These are phyloP conservation scores for Trypanosoma congolense DNA, from an alignment of 208 protist genomes.

Conservation along the genomic window DNA sequence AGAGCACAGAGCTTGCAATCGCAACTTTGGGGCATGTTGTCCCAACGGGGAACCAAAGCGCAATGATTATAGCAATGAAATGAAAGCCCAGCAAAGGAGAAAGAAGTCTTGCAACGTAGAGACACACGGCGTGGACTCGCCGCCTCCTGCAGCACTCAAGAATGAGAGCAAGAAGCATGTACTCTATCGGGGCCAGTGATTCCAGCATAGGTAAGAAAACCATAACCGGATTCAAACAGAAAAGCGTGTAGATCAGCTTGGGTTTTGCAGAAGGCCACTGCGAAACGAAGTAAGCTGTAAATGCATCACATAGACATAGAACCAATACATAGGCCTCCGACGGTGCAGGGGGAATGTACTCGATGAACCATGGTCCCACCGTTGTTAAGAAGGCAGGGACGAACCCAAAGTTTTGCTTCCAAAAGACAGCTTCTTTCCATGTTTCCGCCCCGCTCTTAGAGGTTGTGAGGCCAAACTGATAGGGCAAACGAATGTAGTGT, in stretches of 20 bases:
- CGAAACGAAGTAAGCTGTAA: constrained; percentile 52
- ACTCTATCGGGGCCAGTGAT: constrained; percentile 56
- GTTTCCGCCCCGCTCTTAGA: constrained; percentile 37
- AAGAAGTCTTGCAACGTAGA: constrained; percentile 26
- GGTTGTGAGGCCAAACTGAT: constrained; percentile 36
- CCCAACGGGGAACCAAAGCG: constrained; percentile 53
- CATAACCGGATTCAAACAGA: constrained; percentile 65
- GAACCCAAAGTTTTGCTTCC: constrained; percentile 32
- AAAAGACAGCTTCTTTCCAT: constrained; percentile 68
- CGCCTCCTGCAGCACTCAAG: constrained; percentile 27
- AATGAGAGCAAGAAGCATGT: constrained; percentile 41
- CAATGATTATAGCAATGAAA: constrained; percentile 51
- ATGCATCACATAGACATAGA: constrained; percentile 54
- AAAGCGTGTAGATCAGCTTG: constrained; percentile 49
- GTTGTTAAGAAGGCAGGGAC: constrained; percentile 38
- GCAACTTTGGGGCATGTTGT: constrained; percentile 17
- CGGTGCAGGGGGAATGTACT: constrained; percentile 46
- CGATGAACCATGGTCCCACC: constrained; percentile 58
- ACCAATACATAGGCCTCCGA: constrained; percentile 29
- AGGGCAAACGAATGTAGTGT: constrained; percentile 15
- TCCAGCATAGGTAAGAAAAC: constrained; percentile 36
- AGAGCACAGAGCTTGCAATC: constrained; percentile 5
- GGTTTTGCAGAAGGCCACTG: constrained; percentile 34
- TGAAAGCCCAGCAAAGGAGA: constrained; percentile 30
- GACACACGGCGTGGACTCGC: not conserved